Conservation (phyloP, 2,329 filamentous ascomycete genomes). For the Escovopsis sp. region DNA sequence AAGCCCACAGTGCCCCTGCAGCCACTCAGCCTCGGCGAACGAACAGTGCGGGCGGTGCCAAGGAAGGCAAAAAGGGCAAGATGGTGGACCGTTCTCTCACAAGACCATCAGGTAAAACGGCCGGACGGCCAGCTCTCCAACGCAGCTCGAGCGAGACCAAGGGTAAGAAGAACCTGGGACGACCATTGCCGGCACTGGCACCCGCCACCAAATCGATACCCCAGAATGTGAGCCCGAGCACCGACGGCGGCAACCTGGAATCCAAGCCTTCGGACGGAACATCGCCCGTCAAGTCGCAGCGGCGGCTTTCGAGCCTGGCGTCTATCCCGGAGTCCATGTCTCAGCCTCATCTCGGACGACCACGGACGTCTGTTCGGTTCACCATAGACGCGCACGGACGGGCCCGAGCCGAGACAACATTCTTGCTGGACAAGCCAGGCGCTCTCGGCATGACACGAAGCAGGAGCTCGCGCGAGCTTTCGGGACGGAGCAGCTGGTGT, state of each 20-base stretch:
- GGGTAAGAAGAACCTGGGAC: slow-evolving; percentile 26
- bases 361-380: slow-evolving; percentile 44
- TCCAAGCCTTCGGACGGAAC: slow-evolving; percentile 30
- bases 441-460: slow-evolving; percentile 13
- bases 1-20: slow-evolving; percentile 15
- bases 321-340: slow-evolving; percentile 41
- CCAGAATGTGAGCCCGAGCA: slow-evolving; percentile 9
- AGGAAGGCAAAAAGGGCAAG: slow-evolving; percentile 27
- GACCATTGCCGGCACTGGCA: slow-evolving; percentile 31
- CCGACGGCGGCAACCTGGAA: slow-evolving; percentile 20
- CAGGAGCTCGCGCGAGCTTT: slow-evolving; percentile 16
- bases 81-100: slow-evolving; percentile 25
- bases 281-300: slow-evolving; percentile 38
- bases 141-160: slow-evolving; percentile 41
- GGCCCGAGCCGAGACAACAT: slow-evolving; percentile 39
- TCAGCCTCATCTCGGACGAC: slow-evolving; percentile 16
- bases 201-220: slow-evolving; percentile 27
- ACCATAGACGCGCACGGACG: slow-evolving; percentile 48
- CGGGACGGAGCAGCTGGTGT: slow-evolving; percentile 23
- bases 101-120: slow-evolving; percentile 38
- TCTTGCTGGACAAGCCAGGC: slow-evolving; percentile 22
- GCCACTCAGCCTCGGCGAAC: slow-evolving; percentile 28
- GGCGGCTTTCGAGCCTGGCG: slow-evolving; percentile 34
- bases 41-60: slow-evolving; percentile 30
- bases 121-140: slow-evolving; percentile 33